Base-by-base conservation (phyloP, 306 rosid species). In the Biancaea sappan region DNA sequence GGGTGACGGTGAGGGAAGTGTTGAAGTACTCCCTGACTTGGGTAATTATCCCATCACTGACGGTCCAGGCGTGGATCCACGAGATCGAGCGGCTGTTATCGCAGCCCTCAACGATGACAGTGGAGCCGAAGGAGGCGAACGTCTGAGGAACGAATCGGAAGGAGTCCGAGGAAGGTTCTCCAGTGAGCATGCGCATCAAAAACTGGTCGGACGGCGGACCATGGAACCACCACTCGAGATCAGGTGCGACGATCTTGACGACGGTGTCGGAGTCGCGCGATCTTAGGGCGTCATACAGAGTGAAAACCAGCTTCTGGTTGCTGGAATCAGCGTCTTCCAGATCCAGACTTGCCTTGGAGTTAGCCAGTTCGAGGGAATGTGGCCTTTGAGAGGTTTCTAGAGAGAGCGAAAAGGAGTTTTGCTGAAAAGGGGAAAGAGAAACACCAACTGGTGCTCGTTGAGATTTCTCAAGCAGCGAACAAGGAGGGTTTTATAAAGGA, bases 211-310 rank as follows among this genome's bases (percentile, higher is more conserved):
- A 57, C 4, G 88, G 88, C 0, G 93, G 93, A 60, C 94, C 94
- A 40, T 89, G 94, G 77, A 89, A 89, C 94, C 94, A 89, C 94
- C 94, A 89, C 80, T 89, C 94, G 50, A 89, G 91, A 71, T 89
- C 91, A 4, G 88, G 84, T 18, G 88, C 90, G 16, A 89, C 79
- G 3, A 87, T 71, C 70, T 82, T 50, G 88, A 81, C 85, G 19
- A 89, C 91, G 14, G 84, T 68, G 53, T 64, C 77, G 54, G 86
- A 87, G 90, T 85, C 85, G 2, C 68, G 85, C 1, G 87, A 63
- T 66, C 79, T 89, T 22, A 89, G 22, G 86, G 91, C 91, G 1
- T 77, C 94, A 87, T 87, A 89, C 1, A 89, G 87, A 70, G 48
- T 71, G 40, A 25, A 53, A 25, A 71, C 75, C 53, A 71, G 75